Evolutionary conservation across 2,329 filamentous ascomycete genomes (phyloP), one percentile per base, ranked within the genome.

Genomic region (Ilyonectria robusta): DNA sequence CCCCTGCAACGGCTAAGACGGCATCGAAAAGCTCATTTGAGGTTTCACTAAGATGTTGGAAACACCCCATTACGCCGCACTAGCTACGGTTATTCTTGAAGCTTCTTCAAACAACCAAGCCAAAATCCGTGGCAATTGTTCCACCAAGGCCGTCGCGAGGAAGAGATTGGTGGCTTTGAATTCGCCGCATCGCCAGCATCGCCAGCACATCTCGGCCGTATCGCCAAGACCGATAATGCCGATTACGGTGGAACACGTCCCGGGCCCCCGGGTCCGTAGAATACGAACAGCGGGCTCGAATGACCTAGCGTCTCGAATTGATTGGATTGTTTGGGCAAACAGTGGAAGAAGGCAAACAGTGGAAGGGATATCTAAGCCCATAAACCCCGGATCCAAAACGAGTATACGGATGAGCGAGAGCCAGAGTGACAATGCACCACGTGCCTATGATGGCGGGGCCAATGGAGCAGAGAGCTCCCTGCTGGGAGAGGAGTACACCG

Each of bases 1-100:
- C n/a, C 50, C 50, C 42, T 40, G 37, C 62, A 59, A 53, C 62
- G 62, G 62, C 48, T 65, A 65, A 56, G 31, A 65, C 62, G 62
- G 62, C 62, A 65, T 40, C 21, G 17, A 17, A 55, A 53, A 26
- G 29, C 11, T 31, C 21, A 33, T 59, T 54, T 15, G 37, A 8
- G 35, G 48, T 40, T 64, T 37, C 55, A 55, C 40, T 9, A 40
- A 26, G 6, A 33, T 26, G 42, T 11, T 37, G 19, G 44, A 59
- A 64, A 46, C 62, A 31, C 51, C 4, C 55, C 55, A 64, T 42
- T 42, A 9, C 23, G 31, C 44, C 62, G 19, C 23, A 31, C 57
- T 46, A 59, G 37, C 1, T 3, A 23, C 44, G 29, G 19, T 26
- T 50, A n/a, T 50, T 13, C 19, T 10, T 59, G 26, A 59, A 50